Evolutionary conservation across 495 filamentous ascomycete species (phyloP).

Genomic region (Podospora conica): DNA sequence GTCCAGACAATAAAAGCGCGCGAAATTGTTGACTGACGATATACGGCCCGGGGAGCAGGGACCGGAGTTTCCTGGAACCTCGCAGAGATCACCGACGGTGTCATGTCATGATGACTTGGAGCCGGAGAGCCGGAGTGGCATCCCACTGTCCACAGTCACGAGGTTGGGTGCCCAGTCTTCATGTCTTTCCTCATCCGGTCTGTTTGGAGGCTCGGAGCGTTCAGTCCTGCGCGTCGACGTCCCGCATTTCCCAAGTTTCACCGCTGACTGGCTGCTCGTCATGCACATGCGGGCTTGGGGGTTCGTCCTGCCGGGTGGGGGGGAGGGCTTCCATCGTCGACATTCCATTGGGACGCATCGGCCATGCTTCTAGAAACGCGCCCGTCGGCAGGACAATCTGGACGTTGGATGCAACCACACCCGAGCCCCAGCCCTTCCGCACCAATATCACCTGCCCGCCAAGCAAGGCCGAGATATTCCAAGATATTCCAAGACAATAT

Average conservation of each 20-base stretch:
- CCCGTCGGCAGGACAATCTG: background rate
- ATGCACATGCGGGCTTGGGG: background rate
- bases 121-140: too few relatives aligned
- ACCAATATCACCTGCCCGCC: background rate
- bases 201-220: background rate
- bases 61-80: background rate
- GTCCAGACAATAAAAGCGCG: background rate
- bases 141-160: too few relatives aligned
- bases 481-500: background rate
- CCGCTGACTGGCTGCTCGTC: background rate
- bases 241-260: background rate
- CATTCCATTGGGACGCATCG: background rate
- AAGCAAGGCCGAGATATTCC: background rate
- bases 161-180: too few relatives aligned
- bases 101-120: too few relatives aligned
- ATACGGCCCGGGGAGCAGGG: background rate
- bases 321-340: background rate
- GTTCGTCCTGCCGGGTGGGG: background rate
- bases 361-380: background rate
- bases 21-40: too few relatives aligned
- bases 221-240: background rate
- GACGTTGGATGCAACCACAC: background rate
- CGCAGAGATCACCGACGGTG: too few relatives aligned
- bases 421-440: too few relatives aligned
- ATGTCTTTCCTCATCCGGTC: too few relatives aligned